phyloP scores from a whole-genome alignment of 176 grass and related monocot species.

The Ananas comosus region DNA sequence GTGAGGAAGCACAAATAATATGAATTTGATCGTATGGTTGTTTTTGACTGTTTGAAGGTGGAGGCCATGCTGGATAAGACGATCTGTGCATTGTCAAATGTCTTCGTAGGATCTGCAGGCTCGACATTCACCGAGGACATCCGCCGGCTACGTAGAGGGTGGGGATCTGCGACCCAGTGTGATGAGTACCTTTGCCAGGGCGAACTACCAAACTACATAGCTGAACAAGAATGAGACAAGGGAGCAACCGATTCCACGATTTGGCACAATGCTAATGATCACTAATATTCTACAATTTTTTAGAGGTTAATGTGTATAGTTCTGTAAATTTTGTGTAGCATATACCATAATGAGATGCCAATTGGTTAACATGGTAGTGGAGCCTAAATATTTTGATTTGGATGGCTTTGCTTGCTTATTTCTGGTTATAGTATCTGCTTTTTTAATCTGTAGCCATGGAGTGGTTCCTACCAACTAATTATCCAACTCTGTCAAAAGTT shows the following conservation, averaged over 20 bases:
- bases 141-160: constrained; percentile 51
- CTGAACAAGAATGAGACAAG: constrained; percentile 40
- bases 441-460: too few relatives aligned
- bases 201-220: constrained; percentile 67
- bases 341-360: too few relatives aligned
- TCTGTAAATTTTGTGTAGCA: too few relatives aligned
- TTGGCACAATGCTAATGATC: not conserved
- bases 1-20: not conserved
- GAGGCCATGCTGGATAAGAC: constrained; percentile 98
- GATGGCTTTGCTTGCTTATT: too few relatives aligned
- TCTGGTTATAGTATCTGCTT: too few relatives aligned
- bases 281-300: too few relatives aligned
- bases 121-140: constrained; percentile 97
- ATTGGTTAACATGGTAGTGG: too few relatives aligned
- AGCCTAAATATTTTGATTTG: too few relatives aligned
- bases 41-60: constrained; percentile 29
- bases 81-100: constrained; percentile 66
- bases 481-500: too few relatives aligned
- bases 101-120: constrained; percentile 75
- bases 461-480: too few relatives aligned
- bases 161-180: constrained; percentile 72
- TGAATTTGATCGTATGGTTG: not conserved
- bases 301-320: too few relatives aligned
- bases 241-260: not conserved
- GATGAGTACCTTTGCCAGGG: constrained; percentile 95